Conservation (phyloP, 108 stramenopile genomes). For the Skeletonema menzelii region DNA sequence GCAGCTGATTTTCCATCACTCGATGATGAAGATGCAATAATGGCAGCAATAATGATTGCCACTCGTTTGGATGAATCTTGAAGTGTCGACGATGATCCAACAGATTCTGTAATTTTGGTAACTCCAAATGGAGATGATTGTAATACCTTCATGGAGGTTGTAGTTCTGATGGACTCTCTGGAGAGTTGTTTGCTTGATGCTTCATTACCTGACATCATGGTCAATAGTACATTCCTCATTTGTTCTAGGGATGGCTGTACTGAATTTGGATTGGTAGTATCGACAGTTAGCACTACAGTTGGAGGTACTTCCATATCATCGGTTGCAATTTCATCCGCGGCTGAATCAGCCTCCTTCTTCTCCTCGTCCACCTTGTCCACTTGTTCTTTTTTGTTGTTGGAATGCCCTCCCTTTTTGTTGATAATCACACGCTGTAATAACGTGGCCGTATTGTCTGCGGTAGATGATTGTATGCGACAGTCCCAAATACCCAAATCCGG, state of each 20-base stretch:
- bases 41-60: slow-evolving; percentile 21
- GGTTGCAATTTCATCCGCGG: background rate
- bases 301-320: slow-evolving; percentile 5
- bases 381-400: slow-evolving; percentile 1
- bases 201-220: background rate
- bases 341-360: background rate
- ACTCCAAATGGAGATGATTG: slow-evolving; percentile 20
- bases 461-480: slow-evolving; percentile 32
- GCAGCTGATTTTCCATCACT: slow-evolving; percentile 1
- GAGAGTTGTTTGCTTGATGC: background rate
- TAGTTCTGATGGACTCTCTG: background rate
- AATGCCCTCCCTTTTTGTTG: background rate
- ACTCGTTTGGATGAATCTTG: slow-evolving; percentile 1
- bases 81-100: slow-evolving; percentile 2
- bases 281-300: slow-evolving; percentile 19
- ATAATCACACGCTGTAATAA: slow-evolving; percentile 20
- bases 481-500: slow-evolving; percentile 79
- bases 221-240: slow-evolving; percentile 26
- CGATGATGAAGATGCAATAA: slow-evolving; percentile 15
- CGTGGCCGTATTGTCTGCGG: slow-evolving; percentile 2
- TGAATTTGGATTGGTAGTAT: slow-evolving; percentile 9
- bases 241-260: slow-evolving; percentile 27
- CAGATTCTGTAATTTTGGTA: slow-evolving; percentile 14
- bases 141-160: slow-evolving; percentile 27
- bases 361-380: slow-evolving; percentile 29